Evolutionary conservation across 257 asterid genomes (phyloP).

Genomic region (Nicotiana otophora): DNA sequence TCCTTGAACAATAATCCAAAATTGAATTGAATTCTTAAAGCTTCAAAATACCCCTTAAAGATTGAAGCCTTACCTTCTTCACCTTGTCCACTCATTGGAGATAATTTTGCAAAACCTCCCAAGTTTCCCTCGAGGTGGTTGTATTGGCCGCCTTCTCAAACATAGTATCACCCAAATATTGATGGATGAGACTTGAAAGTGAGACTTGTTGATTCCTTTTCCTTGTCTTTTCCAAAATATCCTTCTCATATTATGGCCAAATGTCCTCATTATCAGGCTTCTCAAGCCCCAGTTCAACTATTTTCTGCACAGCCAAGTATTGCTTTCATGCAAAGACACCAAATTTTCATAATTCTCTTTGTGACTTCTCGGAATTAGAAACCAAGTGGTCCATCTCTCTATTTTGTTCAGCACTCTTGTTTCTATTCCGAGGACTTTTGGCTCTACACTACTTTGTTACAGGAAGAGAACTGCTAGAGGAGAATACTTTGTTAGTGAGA

Average conservation of each 20-base stretch:
- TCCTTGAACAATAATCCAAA: neutral
- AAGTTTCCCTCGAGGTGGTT: neutral
- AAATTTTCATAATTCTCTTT: neutral
- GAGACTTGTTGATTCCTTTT: neutral
- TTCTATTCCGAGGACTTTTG: neutral
- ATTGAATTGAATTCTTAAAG: neutral
- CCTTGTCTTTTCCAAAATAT: neutral
- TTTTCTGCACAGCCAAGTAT: neutral
- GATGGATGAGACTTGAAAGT: neutral
- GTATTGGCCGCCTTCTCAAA: neutral
- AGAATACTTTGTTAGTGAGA: neutral
- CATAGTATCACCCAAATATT: neutral
- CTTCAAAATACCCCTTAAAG: neutral
- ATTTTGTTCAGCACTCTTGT: neutral
- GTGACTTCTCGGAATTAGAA: neutral
- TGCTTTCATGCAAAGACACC: neutral
- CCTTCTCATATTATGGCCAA: neutral
- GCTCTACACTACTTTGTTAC: neutral
- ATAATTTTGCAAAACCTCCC: neutral
- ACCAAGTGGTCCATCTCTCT: neutral
- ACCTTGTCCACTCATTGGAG: neutral
- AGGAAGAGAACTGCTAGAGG: neutral
- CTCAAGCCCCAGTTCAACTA: neutral
- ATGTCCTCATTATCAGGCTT: neutral
- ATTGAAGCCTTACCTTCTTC: neutral